Base-by-base conservation (phyloP, 306 rosid genomes). In the Macrotyloma uniflorum region DNA sequence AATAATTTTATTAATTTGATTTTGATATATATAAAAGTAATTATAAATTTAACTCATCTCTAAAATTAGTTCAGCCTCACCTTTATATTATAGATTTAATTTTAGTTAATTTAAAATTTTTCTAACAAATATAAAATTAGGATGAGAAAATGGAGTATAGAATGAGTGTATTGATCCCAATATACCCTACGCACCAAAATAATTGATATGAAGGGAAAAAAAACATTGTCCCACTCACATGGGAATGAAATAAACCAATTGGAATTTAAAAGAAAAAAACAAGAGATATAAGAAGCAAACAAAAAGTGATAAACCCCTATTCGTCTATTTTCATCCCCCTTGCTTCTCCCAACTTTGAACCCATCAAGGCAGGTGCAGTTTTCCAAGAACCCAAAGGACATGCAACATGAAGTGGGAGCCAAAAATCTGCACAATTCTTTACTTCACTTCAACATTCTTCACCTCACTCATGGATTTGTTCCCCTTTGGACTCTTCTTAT, bases 341-440 rank as follows among this genome's bases (percentile, higher is more conserved):
- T 36, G 15, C 0, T 19, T 65, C 10, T 38, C 38, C 32, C 55
- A 24, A 14, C 23, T 8, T 46, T 24, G 50, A 75, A 76, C 40
- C 54, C 65, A 19, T 77, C 15, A 65, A 23, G 42, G 35, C 81
- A 77, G 32, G 22, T 51, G 73, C 67, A 24, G 67, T 38, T 53
- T 38, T 33, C 35, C 22, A 67, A 35, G 35, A 43, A 59, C 28
- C 50, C 4, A 75, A 33, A 75, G 15, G 74, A 83, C 89, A 85
- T 28, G 70, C 64, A 90, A 88, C 89, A 70, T 90, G 89, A 40
- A 73, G 59, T 38, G 30, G 47, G 77, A 74, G 16, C 58, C 72
- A 77, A 67, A n/a, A 36, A 26, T 57, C 16, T 28, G 59, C 53
- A 73, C 3, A n/a, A 80, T 40, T 23, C 58, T 32, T 18, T 42